phyloP scores from a whole-genome alignment of 2,329 filamentous ascomycete genomes.

The Cercospora sp. region DNA sequence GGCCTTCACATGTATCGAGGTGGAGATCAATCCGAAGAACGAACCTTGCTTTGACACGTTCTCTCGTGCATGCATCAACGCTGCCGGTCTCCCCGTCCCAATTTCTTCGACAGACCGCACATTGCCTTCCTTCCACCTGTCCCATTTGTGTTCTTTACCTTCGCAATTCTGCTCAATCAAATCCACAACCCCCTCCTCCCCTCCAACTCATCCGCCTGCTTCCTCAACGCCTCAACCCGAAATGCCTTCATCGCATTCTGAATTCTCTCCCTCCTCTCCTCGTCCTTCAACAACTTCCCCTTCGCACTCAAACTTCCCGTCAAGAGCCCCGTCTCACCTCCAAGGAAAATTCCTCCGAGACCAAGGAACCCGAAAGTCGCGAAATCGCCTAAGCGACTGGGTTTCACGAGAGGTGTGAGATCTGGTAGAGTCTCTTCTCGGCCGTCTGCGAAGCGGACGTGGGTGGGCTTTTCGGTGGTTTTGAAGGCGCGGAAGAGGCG shows the following conservation, averaged over 20 bases:
- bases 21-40: background rate
- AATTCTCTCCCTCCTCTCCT: constrained; percentile 57
- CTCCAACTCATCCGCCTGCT: constrained; percentile 60
- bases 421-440: constrained; percentile 62
- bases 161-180: too few relatives aligned
- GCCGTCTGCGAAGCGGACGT: constrained; percentile 63
- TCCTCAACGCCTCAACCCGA: constrained; percentile 62
- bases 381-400: constrained; percentile 59
- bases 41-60: background rate
- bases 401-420: constrained; percentile 57
- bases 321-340: constrained; percentile 63
- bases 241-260: constrained; percentile 64
- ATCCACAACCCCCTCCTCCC: constrained; percentile 19
- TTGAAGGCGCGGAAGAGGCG: constrained; percentile 64
- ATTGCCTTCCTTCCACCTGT: background rate
- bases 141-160: too few relatives aligned
- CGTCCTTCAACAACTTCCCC: constrained; percentile 55
- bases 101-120: background rate
- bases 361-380: constrained; percentile 65
- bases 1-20: background rate
- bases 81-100: background rate
- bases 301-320: constrained; percentile 58
- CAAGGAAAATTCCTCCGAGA: constrained; percentile 62
- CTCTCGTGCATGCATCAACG: background rate
- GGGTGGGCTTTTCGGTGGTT: constrained; percentile 60